phyloP scores from a whole-genome alignment of 2,329 filamentous ascomycete genomes.

The Colletotrichum spinosum region DNA sequence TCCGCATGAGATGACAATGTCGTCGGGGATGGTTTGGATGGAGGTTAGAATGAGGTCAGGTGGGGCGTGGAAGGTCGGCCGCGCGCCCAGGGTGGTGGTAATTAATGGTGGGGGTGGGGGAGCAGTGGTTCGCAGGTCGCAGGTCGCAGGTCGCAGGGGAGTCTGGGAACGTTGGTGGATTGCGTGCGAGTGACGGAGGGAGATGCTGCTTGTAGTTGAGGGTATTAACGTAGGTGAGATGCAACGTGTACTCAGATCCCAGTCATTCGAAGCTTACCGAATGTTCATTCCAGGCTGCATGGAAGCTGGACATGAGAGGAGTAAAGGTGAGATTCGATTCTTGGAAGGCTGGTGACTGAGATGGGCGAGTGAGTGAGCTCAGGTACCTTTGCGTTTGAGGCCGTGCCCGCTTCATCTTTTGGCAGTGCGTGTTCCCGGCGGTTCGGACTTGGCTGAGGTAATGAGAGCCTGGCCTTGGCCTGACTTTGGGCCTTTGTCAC shows the following conservation, averaged over 20 bases:
- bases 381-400: background rate
- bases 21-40: too few species aligned
- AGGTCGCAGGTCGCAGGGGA: too few species aligned
- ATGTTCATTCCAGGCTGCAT: too few species aligned
- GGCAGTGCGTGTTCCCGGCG: background rate
- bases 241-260: background rate
- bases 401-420: conserved; percentile 3
- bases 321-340: too few species aligned
- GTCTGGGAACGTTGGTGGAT: background rate
- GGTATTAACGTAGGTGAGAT: background rate
- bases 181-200: conserved; percentile 10
- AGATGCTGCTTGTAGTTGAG: conserved; percentile 15
- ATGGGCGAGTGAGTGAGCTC: background rate
- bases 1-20: background rate
- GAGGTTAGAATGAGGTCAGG: too few species aligned
- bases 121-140: too few species aligned
- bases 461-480: conserved; percentile 3
- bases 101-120: too few species aligned
- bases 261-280: background rate
- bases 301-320: too few species aligned
- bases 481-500: background rate
- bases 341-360: too few species aligned
- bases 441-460: background rate
- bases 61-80: too few species aligned
- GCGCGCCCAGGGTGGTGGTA: too few species aligned